Base-by-base conservation (phyloP, 176 grass and related monocot genomes). In the Zoysia pacifica region DNA sequence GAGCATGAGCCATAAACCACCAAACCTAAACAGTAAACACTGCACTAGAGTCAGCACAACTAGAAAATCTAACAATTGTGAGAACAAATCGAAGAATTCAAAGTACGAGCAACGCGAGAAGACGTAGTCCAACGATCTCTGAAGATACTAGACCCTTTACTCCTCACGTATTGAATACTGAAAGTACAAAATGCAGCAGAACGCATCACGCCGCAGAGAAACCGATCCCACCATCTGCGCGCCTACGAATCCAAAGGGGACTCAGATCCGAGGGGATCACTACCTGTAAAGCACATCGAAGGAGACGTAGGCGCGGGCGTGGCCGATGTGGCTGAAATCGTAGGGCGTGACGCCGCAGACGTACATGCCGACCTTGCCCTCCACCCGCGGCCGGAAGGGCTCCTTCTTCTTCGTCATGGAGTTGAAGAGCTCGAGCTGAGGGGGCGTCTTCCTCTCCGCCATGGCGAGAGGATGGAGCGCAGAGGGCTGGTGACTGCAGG, bases 311-410 rank as follows among this genome's bases (percentile, higher is more conserved):
- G 81, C 88, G 35, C 89, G 94, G 44, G 94, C 86, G 62, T 97
- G 91, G 78, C 94, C 94, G 61, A 93, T 62, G 56, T 97, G 94
- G 73, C 94, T 93, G 86, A 89, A 68, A 74, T 97, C 88, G 65
- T 97, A 97, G 28, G 91, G 94, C n/a, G 86, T 93, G 66, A 97
- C 79, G 62, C 91, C 94, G 52, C 91, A 93, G 53, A 97, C 88
- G 80, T 97, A 93, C 94, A 97, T 97, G 19, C 60, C 6, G 11
- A 93, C 91, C 79, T 93, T 91, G 41, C 91, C 94, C 42, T 97
- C 86, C 36, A 89, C 91, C 11, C 78, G 82, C 62, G 94, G 89
- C 79, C 86, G 78, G 89, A 97, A 87, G 72, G 54, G 62, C 89
- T 93, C 91, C 82, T 91, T 93, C 84, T 67, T 77, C 83, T 91